Evolutionary conservation across 2,329 filamentous ascomycete genomes (phyloP).

Genomic region (Ceratocystis variospora): DNA sequence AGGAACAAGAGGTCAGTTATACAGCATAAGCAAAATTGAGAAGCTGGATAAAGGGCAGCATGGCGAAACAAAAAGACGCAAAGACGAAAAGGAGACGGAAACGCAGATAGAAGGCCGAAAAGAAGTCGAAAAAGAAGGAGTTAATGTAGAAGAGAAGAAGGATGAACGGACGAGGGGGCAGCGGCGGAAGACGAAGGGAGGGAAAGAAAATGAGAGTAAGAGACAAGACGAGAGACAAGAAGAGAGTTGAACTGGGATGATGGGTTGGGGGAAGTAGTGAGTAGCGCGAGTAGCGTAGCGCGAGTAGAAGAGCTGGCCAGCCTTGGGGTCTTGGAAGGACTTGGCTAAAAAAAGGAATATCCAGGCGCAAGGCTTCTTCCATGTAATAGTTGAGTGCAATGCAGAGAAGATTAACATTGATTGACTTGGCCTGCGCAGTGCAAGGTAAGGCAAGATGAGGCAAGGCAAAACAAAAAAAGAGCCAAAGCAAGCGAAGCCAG

Average conservation of each 20-base stretch:
- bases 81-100: not conserved
- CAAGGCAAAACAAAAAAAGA: slow-evolving; percentile 5
- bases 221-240: not conserved
- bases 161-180: not conserved
- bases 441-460: not conserved
- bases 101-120: not conserved
- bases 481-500: not conserved
- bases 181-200: slow-evolving; percentile 1
- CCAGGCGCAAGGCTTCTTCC: slow-evolving; percentile 13
- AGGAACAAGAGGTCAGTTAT: not conserved
- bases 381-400: slow-evolving; percentile 15
- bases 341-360: slow-evolving; percentile 6
- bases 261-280: slow-evolving; percentile 2
- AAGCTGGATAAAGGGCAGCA: not conserved
- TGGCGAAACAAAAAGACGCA: not conserved
- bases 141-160: not conserved
- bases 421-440: not conserved
- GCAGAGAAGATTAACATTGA: not conserved
- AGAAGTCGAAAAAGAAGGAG: slow-evolving; percentile 3
- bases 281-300: not conserved
- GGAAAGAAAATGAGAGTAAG: slow-evolving; percentile 1
- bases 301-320: not conserved
- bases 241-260: slow-evolving; percentile 1
- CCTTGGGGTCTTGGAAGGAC: not conserved
- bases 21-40: slow-evolving; percentile 4